These are phyloP conservation scores for Alternaria panax DNA, from an alignment of 2,329 filamentous ascomycete genomes.

Conservation along the genomic window DNA sequence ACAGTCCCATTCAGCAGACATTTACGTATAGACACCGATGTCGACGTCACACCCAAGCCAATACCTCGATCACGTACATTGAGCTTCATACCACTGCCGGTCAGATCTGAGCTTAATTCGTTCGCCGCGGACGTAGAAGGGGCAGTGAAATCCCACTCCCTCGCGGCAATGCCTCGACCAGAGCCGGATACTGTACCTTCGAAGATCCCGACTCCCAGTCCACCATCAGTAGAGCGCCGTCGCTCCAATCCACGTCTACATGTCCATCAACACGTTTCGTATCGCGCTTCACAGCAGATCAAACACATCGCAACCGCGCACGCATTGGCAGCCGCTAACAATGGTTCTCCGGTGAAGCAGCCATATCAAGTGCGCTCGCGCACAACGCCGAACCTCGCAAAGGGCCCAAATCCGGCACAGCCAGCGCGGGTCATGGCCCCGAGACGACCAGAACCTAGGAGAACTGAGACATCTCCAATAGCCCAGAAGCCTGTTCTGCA, in stretches of 20 bases:
- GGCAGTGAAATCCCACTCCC: slow-evolving; percentile 9
- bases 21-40: slow-evolving; percentile 7
- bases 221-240: slow-evolving; percentile 25
- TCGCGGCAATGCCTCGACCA: slow-evolving; percentile 10
- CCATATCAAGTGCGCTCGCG: slow-evolving; percentile 35
- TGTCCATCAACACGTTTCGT: slow-evolving; percentile 17
- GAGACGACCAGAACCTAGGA: slow-evolving; percentile 27
- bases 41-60: slow-evolving; percentile 27
- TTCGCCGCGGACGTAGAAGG: slow-evolving; percentile 11
- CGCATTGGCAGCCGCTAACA: slow-evolving; percentile 15
- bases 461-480: slow-evolving; percentile 11
- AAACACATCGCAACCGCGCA: slow-evolving; percentile 28
- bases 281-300: slow-evolving; percentile 25
- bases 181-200: slow-evolving; percentile 20
- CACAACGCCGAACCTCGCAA: slow-evolving; percentile 42
- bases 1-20: not conserved
- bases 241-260: slow-evolving; percentile 40
- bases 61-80: slow-evolving; percentile 41
- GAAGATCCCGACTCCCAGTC: slow-evolving; percentile 43
- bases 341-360: slow-evolving; percentile 21
- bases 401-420: slow-evolving; percentile 18
- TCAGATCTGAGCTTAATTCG: slow-evolving; percentile 18
- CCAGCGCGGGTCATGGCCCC: slow-evolving; percentile 24
- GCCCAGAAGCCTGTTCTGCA: slow-evolving; percentile 21
- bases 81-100: slow-evolving; percentile 44